phyloP scores from a whole-genome alignment of 371 early-diverging fungal species.

The Mucor irregularis region DNA sequence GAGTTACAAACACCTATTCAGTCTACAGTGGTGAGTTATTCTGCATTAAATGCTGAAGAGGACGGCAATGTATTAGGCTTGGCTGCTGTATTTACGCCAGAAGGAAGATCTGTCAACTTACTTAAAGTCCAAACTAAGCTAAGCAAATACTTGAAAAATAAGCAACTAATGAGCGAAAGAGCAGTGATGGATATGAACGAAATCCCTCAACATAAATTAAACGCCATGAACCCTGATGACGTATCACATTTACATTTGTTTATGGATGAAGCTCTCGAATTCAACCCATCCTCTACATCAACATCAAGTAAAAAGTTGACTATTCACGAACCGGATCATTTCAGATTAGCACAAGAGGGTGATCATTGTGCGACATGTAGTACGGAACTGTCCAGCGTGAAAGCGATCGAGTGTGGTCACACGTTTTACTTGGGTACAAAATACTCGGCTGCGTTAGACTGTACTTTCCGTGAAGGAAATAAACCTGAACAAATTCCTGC shows the following conservation, averaged over 20 bases:
- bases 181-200: slow-evolving; percentile 18
- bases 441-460: slow-evolving; percentile 73
- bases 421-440: slow-evolving; percentile 90
- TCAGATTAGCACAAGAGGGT: slow-evolving; percentile 57
- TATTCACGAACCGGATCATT: slow-evolving; percentile 48
- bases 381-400: slow-evolving; percentile 41
- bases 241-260: slow-evolving; percentile 24
- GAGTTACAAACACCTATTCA: not conserved
- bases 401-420: slow-evolving; percentile 90
- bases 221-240: not conserved
- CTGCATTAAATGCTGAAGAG: not conserved
- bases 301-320: not conserved
- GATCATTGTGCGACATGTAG: slow-evolving; percentile 69
- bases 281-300: too few species aligned
- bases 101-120: slow-evolving; percentile 24
- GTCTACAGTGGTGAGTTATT: slow-evolving; percentile 1
- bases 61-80: slow-evolving; percentile 3
- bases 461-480: slow-evolving; percentile 47
- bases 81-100: slow-evolving; percentile 26
- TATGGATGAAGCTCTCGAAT: slow-evolving; percentile 25
- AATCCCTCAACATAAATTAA: not conserved
- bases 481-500: slow-evolving; percentile 45
- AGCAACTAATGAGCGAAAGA: slow-evolving; percentile 10
- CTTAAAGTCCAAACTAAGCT: slow-evolving; percentile 36
- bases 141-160: slow-evolving; percentile 21